Evolutionary conservation across 1,284 basidiomycete genomes (phyloP), one percentile per base, ranked within the genome.

Genomic region (Mycosarcoma maydis): DNA sequence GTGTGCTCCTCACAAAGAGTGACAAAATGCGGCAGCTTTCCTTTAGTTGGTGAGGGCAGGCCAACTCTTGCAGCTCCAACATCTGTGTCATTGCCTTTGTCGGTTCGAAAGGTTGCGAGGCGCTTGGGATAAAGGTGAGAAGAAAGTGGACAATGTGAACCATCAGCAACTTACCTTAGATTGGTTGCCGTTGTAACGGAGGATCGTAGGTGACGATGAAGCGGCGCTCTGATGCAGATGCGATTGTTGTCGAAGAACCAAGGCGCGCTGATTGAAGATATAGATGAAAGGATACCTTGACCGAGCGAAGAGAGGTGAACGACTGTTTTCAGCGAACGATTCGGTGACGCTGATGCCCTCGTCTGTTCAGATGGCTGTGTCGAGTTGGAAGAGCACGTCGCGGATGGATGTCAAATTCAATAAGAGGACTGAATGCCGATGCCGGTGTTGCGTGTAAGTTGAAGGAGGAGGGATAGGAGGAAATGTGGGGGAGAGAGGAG

Each of bases 91-190:
- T n/a, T n/a, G n/a, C n/a, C n/a, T n/a, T n/a, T n/a, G n/a, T n/a
- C n/a, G n/a, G n/a, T n/a, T n/a, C n/a, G n/a, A n/a, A n/a, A n/a
- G n/a, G n/a, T n/a, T n/a, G n/a, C n/a, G n/a, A n/a, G n/a, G n/a
- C n/a, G n/a, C n/a, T n/a, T n/a, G n/a, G n/a, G n/a, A 3, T 9
- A 29, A 32, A 10, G 20, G n/a, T 11, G 20, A 14, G 40, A 22
- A 32, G 46, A 17, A 17, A n/a, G n/a, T n/a, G n/a, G n/a, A n/a
- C n/a, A n/a, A n/a, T n/a, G n/a, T n/a, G n/a, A n/a, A n/a, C n/a
- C n/a, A n/a, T n/a, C n/a, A n/a, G n/a, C n/a, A 17, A 60, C 57
- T 53, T 44, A 60, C 57, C 57, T 60, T 49, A 60, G 20, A 14
- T 9, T 32, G 30, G 23, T 32, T 52, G 50, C 49, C 50, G 36